These are phyloP conservation scores for Phlebopus sp. DNA, from an alignment of 1,284 basidiomycete species.

Conservation along the genomic window DNA sequence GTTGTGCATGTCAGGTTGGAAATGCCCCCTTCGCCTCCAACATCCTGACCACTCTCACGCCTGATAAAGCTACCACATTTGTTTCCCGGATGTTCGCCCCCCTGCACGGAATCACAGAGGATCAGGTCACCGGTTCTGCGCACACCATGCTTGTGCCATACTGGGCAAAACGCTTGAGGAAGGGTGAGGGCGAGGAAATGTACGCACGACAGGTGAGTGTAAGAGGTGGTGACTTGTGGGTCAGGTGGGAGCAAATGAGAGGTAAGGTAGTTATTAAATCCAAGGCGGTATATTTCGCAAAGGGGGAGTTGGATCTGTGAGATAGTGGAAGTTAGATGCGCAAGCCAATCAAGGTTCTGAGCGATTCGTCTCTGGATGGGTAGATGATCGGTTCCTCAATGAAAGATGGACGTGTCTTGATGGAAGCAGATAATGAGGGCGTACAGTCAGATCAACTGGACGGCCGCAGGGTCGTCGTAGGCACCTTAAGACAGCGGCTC, in stretches of 20 bases:
- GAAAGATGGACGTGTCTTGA: no score
- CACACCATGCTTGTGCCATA: conserved; percentile 51
- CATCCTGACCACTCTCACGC: conserved; percentile 39
- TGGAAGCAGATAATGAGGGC: no score
- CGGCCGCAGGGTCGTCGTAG: no score
- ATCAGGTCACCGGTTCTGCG: conserved; percentile 58
- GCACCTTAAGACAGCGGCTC: no score
- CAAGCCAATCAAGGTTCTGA: no score
- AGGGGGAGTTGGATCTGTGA: neutral
- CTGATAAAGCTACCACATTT: conserved; percentile 33
- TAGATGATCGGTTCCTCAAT: no score
- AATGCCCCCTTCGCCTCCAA: conserved; percentile 26
- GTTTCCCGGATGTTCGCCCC: conserved; percentile 54
- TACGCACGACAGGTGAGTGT: conserved; percentile 48
- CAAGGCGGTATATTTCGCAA: neutral
- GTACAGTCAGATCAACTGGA: no score
- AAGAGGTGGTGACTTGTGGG: conserved; percentile 46
- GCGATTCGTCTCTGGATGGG: no score
- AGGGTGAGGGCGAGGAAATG: conserved; percentile 33
- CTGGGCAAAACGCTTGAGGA: conserved; percentile 41
- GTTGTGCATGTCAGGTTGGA: neutral
- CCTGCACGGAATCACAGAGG: conserved; percentile 41
- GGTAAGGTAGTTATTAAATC: conserved; percentile 10
- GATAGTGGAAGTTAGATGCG: neutral
- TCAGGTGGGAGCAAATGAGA: conserved; percentile 36